Base-by-base conservation (phyloP, 2,329 filamentous ascomycete species). In the Microcyclospora pomicola region DNA sequence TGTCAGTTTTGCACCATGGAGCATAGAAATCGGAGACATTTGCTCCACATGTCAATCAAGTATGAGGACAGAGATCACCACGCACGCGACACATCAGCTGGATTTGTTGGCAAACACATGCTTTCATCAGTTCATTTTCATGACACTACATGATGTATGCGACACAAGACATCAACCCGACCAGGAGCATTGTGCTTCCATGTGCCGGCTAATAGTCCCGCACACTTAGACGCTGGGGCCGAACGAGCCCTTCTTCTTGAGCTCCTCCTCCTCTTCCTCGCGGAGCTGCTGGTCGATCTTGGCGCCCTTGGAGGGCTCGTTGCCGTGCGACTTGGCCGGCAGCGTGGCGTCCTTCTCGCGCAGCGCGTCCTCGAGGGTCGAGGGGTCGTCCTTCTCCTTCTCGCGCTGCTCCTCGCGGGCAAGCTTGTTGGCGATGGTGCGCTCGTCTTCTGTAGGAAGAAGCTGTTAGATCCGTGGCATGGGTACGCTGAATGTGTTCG, bases 221-320 rank as follows among this genome's bases (percentile, higher is more conserved):
- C 19, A 24, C 19, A 7, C 19, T 24, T 24, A 24, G 19, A 24
- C 19, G 19, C 56, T 50, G 13, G 53, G 50, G 29, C 56, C 56
- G 35, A 54, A 61, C 35, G 41, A 35, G 15, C 74, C 72, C 68
- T 82, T 83, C 56, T 67, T 69, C 61, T 66, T 69, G 43, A 84
- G 52, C 38, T 70, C 61, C 47, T 69, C 73, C 52, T 81, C 72
- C 42, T 86, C 81, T 51, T 85, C 80, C 4, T 73, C 71, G 52
- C 72, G 65, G 34, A 86, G 48, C 59, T 81, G 56, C 41, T 80
- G 72, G 57, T 86, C 81, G 40, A 84, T 69, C 67, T 80, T 72
- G 15, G 80, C 81, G 13, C 81, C 80, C 52, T 67, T 73, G 14
- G 75, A 80, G 2, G 80, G 81, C 62, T 84, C 69, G 55, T 85